Conservation (phyloP, 1,284 basidiomycete species). For the Ustilago esculenta region DNA sequence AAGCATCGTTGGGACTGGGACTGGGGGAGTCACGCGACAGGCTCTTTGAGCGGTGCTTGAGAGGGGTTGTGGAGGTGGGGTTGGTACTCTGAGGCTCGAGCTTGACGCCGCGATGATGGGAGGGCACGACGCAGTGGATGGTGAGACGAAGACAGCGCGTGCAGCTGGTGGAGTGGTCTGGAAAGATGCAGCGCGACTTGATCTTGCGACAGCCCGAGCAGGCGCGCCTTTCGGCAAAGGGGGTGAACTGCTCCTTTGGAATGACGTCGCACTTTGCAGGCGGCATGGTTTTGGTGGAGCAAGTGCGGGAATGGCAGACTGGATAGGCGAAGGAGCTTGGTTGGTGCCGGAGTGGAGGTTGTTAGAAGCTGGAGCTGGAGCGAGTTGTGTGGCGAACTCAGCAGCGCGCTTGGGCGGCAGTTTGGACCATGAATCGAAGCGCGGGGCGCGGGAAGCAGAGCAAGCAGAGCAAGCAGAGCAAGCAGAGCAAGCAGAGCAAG, state of each 20-base stretch:
- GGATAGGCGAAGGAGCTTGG: too few species aligned
- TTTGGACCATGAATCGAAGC: too few species aligned
- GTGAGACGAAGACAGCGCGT: constrained; percentile 43
- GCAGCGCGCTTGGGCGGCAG: too few species aligned
- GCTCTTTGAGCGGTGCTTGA: constrained; percentile 23
- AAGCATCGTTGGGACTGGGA: constrained; percentile 28
- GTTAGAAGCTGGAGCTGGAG: too few species aligned
- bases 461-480: too few species aligned
- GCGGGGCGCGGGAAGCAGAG: too few species aligned
- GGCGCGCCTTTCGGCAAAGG: constrained; percentile 42
- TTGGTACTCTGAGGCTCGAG: constrained; percentile 28
- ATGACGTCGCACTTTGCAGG: constrained; percentile 55
- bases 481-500: too few species aligned
- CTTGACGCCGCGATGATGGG: constrained; percentile 47
- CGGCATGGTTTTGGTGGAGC: constrained; percentile 20
- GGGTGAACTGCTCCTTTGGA: constrained; percentile 43
- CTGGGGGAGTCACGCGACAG: constrained; percentile 27
- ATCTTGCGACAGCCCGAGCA: constrained; percentile 51
- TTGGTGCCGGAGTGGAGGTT: too few species aligned
- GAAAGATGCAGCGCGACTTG: constrained; percentile 52
- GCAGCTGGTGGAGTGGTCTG: constrained; percentile 36
- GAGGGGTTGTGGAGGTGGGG: constrained; percentile 8
- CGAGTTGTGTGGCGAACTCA: too few species aligned
- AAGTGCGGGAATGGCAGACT: too few species aligned
- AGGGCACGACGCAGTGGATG: constrained; percentile 38